Evolutionary conservation across 2,329 filamentous ascomycete species (phyloP), one percentile per base, ranked within the genome.

Genomic region (Penicillium sp.): DNA sequence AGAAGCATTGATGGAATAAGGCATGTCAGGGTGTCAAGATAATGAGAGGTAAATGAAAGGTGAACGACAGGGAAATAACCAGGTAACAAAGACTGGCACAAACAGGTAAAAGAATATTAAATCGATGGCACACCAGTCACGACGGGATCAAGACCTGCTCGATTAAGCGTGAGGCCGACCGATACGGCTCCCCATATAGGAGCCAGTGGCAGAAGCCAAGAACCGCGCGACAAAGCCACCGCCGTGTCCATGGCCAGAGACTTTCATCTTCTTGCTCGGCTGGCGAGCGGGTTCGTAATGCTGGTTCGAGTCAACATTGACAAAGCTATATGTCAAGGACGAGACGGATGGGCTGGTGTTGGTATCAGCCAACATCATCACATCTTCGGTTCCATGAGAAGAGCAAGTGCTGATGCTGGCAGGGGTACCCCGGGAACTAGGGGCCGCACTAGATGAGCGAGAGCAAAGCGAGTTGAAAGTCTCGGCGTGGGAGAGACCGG

Each of bases 361-460:
- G 12, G 60, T 57, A 30, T 80, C 78, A 13, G 71, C 70, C 17
- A 80, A 70, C 44, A 76, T 65, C 8, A 80, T 66, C 7, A 80
- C 63, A 8, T 76, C 75, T 19, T 77, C 75, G 33, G 69, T 68
- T 8, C 70, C 70, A n/a, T 68, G 68, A 24, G 75, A 76, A 0
- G 75, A 79, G 63, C 73, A 73, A 2, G 76, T 76, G 66, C 76
- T 78, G 50, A 80, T 71, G 58, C 76, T 81, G 40, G 77, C 76
- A 0, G 80, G 80, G 1, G 80, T 82, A 40, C 78, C 79, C 17
- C 78, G 75, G 15, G 75, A 78, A 61, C 78, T 81, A 19, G 79
- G 77, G 7, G 79, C 76, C 13, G 78, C 58, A 53, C 80, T 82
- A 24, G 80, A 81, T 0, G 79, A 79, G 33, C 79, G 76, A 33